Evolutionary conservation across 352 stramenopile species (phyloP).

Genomic region (Globisporangium lucens): DNA sequence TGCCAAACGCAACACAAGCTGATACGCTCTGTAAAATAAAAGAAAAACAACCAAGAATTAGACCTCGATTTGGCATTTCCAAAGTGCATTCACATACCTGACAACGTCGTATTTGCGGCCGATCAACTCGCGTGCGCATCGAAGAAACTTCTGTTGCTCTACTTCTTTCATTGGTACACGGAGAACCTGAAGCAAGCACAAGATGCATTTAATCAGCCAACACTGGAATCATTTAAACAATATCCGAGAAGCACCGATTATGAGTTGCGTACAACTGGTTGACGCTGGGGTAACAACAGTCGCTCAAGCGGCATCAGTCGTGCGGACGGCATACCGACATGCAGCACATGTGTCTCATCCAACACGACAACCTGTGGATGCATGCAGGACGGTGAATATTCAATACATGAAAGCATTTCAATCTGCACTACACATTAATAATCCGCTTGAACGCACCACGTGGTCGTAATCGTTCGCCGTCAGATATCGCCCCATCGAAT

Average conservation of each 20-base stretch:
- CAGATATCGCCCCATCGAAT: constrained; percentile 58
- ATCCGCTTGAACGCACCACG: constrained; percentile 29
- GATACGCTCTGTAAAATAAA: constrained; percentile 35
- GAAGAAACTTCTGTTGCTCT: constrained; percentile 54
- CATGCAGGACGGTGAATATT: not conserved
- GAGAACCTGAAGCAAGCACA: constrained; percentile 38
- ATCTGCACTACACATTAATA: not conserved
- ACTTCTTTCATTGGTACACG: constrained; percentile 41
- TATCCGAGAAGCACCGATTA: not conserved
- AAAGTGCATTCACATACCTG: constrained; percentile 28
- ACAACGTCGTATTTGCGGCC: constrained; percentile 63
- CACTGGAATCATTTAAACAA: not conserved
- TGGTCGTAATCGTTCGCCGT: constrained; percentile 75
- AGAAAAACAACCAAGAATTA: not conserved
- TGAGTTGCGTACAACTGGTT: constrained; percentile 51
- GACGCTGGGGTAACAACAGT: constrained; percentile 58
- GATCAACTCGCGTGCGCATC: constrained; percentile 54
- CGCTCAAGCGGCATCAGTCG: constrained; percentile 61
- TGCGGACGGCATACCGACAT: constrained; percentile 57
- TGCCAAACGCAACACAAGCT: constrained; percentile 56
- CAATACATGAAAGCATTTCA: not conserved
- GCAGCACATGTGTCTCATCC: constrained; percentile 55
- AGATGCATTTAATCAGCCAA: constrained; percentile 1
- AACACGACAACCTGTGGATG: constrained; percentile 52
- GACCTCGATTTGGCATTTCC: not conserved